These are phyloP conservation scores for Basidiobolus meristosporus DNA, from an alignment of 371 early-diverging fungal species.

Conservation along the genomic window DNA sequence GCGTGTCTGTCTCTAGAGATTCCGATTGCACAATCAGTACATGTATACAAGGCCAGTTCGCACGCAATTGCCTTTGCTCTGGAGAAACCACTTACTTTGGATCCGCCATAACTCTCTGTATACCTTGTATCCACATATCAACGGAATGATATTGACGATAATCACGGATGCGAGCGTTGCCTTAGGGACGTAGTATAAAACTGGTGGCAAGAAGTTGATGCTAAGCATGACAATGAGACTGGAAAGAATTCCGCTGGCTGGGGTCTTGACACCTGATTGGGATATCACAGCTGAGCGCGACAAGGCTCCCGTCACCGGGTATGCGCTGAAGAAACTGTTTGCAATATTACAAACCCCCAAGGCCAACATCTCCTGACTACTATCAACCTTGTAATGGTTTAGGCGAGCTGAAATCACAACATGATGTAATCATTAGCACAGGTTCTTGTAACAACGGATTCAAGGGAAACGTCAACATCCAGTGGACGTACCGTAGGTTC, in stretches of 20 bases:
- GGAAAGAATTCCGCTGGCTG: constrained; percentile 56
- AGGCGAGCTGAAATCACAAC: constrained; percentile 14
- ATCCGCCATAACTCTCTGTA: too few species aligned
- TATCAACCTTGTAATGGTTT: constrained; percentile 11
- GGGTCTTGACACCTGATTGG: constrained; percentile 29
- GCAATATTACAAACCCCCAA: constrained; percentile 60
- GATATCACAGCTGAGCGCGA: constrained; percentile 43
- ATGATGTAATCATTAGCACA: too few species aligned
- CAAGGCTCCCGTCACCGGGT: constrained; percentile 71
- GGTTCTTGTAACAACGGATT: too few species aligned
- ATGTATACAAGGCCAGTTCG: too few species aligned
- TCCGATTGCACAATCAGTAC: too few species aligned
- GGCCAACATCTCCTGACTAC: constrained; percentile 62
- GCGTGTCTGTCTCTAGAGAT: too few species aligned
- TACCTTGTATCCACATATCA: constrained; percentile 11
- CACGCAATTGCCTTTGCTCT: too few species aligned
- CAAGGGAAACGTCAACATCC: neutral
- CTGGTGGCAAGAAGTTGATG: constrained; percentile 54
- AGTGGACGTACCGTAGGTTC: constrained; percentile 16
- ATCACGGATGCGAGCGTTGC: constrained; percentile 60
- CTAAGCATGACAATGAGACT: constrained; percentile 50
- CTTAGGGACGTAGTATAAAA: constrained; percentile 66
- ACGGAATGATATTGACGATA: constrained; percentile 37
- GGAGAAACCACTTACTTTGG: too few species aligned
- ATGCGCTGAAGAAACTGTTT: constrained; percentile 63